A percentile compares a stretch with the other conserved stretches of the same genome.
phyloP scores from a whole-genome alignment of 371 early-diverging fungal species.

The Gilbertella persicaria region DNA sequence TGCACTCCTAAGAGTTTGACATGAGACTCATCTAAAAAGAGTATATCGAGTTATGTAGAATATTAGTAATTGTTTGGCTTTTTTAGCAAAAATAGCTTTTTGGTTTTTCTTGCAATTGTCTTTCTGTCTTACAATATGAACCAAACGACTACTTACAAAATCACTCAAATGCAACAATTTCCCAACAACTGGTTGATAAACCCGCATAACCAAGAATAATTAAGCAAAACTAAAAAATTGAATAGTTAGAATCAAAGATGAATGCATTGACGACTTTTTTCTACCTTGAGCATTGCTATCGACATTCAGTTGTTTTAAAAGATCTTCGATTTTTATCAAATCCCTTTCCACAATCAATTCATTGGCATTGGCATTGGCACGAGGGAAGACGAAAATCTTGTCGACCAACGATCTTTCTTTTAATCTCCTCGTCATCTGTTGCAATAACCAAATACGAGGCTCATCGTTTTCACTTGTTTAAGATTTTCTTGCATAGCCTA shows the following conservation, averaged over 20 bases:
- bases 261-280: conserved; percentile 20
- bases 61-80: no score
- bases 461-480: conserved; percentile 25
- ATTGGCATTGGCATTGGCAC: conserved; percentile 18
- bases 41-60: no score
- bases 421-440: conserved; percentile 18
- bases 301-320: conserved; percentile 19
- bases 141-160: no score
- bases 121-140: no score
- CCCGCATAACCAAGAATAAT: conserved; percentile 21
- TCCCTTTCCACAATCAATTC: conserved; percentile 17
- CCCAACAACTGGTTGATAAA: conserved; percentile 21
- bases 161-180: no score
- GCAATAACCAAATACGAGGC: conserved; percentile 22
- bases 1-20: no score
- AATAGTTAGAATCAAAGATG: conserved; percentile 22
- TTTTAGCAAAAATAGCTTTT: no score
- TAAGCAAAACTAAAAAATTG: conserved; percentile 20
- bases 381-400: conserved; percentile 22
- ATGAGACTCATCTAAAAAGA: no score
- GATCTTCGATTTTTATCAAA: conserved; percentile 20
- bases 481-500: conserved; percentile 29
- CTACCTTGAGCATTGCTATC: conserved; percentile 16
- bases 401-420: conserved; percentile 22
- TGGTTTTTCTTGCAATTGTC: no score